A percentile compares a stretch with the other conserved stretches of the same genome.
phyloP scores from a whole-genome alignment of 2,329 filamentous ascomycete genomes.

The Cyphellophora attinorum region DNA sequence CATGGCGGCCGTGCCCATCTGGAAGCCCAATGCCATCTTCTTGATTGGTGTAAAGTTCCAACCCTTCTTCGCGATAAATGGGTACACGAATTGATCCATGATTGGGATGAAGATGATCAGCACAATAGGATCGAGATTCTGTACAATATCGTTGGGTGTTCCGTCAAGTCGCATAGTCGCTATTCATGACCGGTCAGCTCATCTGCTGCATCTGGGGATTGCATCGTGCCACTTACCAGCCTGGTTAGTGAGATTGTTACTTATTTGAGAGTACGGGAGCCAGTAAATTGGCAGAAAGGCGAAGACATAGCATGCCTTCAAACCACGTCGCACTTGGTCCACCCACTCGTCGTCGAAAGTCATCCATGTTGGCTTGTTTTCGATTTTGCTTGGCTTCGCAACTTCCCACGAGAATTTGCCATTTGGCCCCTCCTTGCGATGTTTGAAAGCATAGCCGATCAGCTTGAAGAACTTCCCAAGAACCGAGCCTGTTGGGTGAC shows the following conservation, averaged over 20 bases:
- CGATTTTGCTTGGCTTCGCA: constrained; percentile 57
- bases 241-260: constrained; percentile 23
- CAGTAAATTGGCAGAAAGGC: constrained; percentile 31
- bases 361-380: constrained; percentile 60
- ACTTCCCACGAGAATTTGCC: constrained; percentile 57
- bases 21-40: constrained; percentile 46
- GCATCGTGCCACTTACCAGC: constrained; percentile 24
- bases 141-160: constrained; percentile 42
- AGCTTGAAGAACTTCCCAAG: constrained; percentile 57
- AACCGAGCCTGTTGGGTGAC: constrained; percentile 62
- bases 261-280: constrained; percentile 40
- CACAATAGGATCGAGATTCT: constrained; percentile 2
- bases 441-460: constrained; percentile 38
- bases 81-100: constrained; percentile 42
- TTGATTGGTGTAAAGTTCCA: constrained; percentile 51
- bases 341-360: constrained; percentile 77
- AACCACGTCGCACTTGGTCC: constrained; percentile 62
- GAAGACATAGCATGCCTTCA: constrained; percentile 61
- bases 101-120: constrained; percentile 11
- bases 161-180: constrained; percentile 46
- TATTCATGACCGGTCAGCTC: no score
- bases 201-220: neutral
- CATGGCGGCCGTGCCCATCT: constrained; percentile 42
- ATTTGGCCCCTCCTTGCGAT: constrained; percentile 35
- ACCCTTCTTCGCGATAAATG: constrained; percentile 39